Base-by-base conservation (phyloP, 1,284 basidiomycete species). In the Ustilago curta region DNA sequence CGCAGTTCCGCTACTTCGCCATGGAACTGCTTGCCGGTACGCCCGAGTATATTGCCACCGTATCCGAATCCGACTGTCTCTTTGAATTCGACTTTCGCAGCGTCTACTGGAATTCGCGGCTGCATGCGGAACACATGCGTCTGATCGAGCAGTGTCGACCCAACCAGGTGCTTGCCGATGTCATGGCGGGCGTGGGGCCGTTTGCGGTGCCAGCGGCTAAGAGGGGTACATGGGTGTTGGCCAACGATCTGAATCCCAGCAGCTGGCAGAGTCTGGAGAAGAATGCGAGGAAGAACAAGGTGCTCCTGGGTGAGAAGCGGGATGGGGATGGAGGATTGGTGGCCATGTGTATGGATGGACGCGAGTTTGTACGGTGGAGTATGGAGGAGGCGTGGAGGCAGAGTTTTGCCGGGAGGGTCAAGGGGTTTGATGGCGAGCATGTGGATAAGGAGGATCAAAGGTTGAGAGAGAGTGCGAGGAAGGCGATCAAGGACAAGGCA, bases 1-100 rank as follows among this genome's bases (percentile, higher is more conserved):
- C 89, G 23, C 88, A 92, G 82, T 99, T 95, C 85, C 91, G 97
- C 21, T 92, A 95, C 73, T 99, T 99, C 85, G 89, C 93, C 78
- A 99, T 99, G 97, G 97, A 99, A 82, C 88, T 98, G 2, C 88
- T 99, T 21, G 95, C 96, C 0, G 97, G 97, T 12, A 91, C 93
- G 64, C 89, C 91, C 0, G 89, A 97, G 80, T 96, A 91, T 80
- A 79, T 92, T 21, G 94, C 97, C 40, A 44, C 54, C 43, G 70
- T 78, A 21, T 71, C 67, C 12, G 83, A 84, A 61, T 90, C 90
- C 8, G 89, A 91, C 74, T 98, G 95, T 85, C 87, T 87, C 16
- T 99, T 98, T 85, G 91, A 89, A 0, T 98, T 99, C 79, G 95
- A 99, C 84, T 99, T 99, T 82, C 91, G 92, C 9, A 88, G 91